phyloP scores from a whole-genome alignment of 2,329 filamentous ascomycete species.

The Periconia macrospinosa region DNA sequence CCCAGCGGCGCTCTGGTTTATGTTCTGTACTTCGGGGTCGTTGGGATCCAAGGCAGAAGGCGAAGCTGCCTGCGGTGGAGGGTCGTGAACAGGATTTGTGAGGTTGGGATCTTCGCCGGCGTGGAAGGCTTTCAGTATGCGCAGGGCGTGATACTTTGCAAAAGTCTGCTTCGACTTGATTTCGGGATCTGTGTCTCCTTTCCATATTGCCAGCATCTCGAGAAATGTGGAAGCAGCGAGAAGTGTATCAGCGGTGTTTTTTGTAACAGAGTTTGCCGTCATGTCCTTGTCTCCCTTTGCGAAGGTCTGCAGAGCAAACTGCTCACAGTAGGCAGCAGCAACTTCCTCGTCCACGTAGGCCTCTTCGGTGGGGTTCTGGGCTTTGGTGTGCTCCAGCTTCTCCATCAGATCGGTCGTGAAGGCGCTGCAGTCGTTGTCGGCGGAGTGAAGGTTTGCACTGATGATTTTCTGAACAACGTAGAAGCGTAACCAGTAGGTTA shows the following conservation, averaged over 20 bases:
- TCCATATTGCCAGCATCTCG: slow-evolving; percentile 83
- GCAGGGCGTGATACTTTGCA: slow-evolving; percentile 90
- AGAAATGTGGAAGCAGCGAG: slow-evolving; percentile 91
- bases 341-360: slow-evolving; percentile 82
- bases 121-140: slow-evolving; percentile 88
- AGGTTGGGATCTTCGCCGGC: slow-evolving; percentile 90
- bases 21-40: slow-evolving; percentile 65
- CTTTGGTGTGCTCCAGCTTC: slow-evolving; percentile 81
- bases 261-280: slow-evolving; percentile 79
- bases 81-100: slow-evolving; percentile 73
- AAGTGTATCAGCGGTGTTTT: slow-evolving; percentile 93
- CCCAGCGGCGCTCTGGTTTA: slow-evolving; percentile 43
- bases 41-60: slow-evolving; percentile 59
- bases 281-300: slow-evolving; percentile 80
- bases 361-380: slow-evolving; percentile 73
- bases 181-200: slow-evolving; percentile 69
- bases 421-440: slow-evolving; percentile 73
- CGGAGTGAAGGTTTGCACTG: slow-evolving; percentile 73
- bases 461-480: slow-evolving; percentile 94
- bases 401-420: slow-evolving; percentile 90
- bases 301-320: slow-evolving; percentile 90
- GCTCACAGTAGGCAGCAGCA: slow-evolving; percentile 89
- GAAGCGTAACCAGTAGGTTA: slow-evolving; percentile 78
- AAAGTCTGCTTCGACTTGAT: slow-evolving; percentile 87
- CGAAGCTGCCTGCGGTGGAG: slow-evolving; percentile 36